Evolutionary conservation across 345 rosid species (phyloP).

Genomic region (Turnera subulata): DNA sequence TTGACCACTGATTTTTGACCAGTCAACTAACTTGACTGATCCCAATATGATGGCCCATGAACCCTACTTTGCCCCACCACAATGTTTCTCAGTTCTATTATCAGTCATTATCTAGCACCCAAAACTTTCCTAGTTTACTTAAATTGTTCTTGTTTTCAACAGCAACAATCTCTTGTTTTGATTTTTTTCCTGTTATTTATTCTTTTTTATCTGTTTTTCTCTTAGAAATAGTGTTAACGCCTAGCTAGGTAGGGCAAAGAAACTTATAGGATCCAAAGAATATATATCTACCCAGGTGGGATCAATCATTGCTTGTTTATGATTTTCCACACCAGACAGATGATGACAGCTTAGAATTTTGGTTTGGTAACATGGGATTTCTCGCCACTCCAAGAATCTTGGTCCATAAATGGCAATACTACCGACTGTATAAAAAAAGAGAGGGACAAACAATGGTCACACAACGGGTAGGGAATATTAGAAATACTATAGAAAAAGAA

Average conservation of each 20-base stretch:
- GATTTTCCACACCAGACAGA: constrained; percentile 27
- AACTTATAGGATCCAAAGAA: constrained; percentile 30
- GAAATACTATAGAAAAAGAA: too few species aligned
- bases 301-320: constrained; percentile 42
- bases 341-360: constrained; percentile 43
- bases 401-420: constrained; percentile 5
- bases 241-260: too few species aligned
- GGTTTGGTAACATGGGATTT: constrained; percentile 38
- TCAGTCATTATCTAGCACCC: too few species aligned
- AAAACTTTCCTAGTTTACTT: too few species aligned
- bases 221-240: background rate
- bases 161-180: too few species aligned
- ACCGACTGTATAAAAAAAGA: too few species aligned
- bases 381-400: constrained; percentile 38
- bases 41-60: constrained; percentile 21
- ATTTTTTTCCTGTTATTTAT: too few species aligned
- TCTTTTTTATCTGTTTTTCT: background rate
- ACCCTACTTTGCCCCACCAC: constrained; percentile 5
- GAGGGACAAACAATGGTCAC: too few species aligned
- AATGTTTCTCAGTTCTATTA: background rate
- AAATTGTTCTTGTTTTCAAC: too few species aligned
- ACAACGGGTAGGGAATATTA: too few species aligned
- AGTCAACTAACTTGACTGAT: constrained; percentile 38
- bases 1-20: constrained; percentile 41
- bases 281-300: constrained; percentile 18